Conservation (phyloP, 2,329 filamentous ascomycete genomes). For the Exophiala sideris region DNA sequence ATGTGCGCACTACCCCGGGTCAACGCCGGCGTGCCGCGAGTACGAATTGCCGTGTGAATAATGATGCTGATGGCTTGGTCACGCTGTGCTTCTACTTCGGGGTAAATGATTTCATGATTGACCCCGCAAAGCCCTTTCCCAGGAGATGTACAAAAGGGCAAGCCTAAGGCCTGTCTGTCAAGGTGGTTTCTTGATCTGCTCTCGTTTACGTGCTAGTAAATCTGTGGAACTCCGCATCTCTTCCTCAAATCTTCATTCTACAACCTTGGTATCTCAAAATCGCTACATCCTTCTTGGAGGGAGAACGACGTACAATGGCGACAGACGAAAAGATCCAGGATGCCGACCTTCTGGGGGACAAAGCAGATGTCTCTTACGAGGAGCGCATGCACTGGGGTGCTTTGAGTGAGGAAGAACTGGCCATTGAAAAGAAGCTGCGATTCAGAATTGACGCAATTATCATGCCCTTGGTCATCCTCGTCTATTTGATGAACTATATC, state of each 20-base stretch:
- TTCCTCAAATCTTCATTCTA: neutral
- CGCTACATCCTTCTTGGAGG: neutral
- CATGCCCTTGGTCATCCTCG: slow-evolving; percentile 32
- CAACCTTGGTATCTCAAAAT: neutral
- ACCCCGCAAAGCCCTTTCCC: neutral
- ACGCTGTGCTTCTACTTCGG: neutral
- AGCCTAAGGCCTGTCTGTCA: neutral
- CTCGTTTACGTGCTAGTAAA: neutral
- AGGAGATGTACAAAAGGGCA: neutral
- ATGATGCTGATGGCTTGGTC: neutral
- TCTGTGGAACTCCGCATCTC: neutral
- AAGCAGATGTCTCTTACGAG: slow-evolving; percentile 5
- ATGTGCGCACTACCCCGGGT: neutral
- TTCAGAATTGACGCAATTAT: slow-evolving; percentile 35
- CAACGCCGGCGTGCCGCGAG: neutral
- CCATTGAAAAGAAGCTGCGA: slow-evolving; percentile 27
- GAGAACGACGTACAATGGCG: neutral
- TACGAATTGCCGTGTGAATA: neutral
- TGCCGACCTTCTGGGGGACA: neutral
- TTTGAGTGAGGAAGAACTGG: slow-evolving; percentile 31
- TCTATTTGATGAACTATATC: slow-evolving; percentile 35
- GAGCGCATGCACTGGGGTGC: slow-evolving; percentile 8
- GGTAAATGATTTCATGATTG: neutral
- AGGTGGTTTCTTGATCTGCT: neutral
- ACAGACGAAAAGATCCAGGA: neutral